phyloP scores from a whole-genome alignment of 2,329 filamentous ascomycete genomes.

The Tolypocladium endophyticum region DNA sequence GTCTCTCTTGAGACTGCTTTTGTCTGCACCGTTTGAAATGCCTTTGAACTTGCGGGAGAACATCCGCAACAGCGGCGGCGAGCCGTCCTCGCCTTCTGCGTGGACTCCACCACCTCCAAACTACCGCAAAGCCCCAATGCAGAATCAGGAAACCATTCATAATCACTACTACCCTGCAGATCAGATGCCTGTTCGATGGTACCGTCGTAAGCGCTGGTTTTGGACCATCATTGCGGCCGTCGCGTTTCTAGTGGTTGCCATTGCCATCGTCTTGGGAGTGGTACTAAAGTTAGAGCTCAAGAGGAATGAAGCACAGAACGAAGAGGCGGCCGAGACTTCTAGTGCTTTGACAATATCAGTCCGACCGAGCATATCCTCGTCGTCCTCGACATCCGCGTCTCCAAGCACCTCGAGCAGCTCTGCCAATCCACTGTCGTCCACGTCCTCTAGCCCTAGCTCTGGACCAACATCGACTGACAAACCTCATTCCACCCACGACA shows the following conservation, averaged over 20 bases:
- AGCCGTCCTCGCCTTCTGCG: not conserved
- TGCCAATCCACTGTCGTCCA: not conserved
- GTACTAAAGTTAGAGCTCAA: slow-evolving; percentile 5
- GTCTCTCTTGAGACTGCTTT: not conserved
- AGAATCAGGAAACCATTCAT: slow-evolving; percentile 2
- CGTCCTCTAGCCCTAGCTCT: not conserved
- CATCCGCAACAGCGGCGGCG: not conserved
- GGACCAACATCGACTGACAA: not conserved
- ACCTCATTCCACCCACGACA: not conserved
- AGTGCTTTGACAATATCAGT: not conserved
- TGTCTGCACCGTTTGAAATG: not conserved
- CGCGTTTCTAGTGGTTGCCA: slow-evolving; percentile 2
- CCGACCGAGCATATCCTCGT: not conserved
- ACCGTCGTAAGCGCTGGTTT: slow-evolving; percentile 6
- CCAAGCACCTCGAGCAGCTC: not conserved
- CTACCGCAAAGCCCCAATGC: not conserved
- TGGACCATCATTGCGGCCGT: slow-evolving; percentile 3
- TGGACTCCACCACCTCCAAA: not conserved
- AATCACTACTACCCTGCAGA: slow-evolving; percentile 8
- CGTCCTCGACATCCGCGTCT: not conserved
- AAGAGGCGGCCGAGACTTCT: not conserved
- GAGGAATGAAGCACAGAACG: not conserved
- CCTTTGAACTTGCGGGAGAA: not conserved
- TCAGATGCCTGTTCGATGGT: slow-evolving; percentile 4
- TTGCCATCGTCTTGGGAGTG: slow-evolving; percentile 6